phyloP scores from a whole-genome alignment of 1,139 yeast genomes.

The Candida tetrigidarum region DNA sequence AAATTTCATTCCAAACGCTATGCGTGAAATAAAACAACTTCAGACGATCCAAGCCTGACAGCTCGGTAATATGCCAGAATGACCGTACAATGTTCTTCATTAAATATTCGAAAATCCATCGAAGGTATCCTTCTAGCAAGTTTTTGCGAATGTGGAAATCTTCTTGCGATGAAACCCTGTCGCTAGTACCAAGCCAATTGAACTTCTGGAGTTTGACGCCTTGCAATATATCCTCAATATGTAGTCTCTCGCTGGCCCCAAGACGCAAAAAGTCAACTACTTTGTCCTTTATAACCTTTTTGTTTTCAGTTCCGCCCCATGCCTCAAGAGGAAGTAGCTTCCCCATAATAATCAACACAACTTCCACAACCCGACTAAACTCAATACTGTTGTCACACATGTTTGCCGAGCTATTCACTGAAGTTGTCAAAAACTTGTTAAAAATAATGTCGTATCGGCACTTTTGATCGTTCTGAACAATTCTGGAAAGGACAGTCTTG shows the following conservation, averaged over 20 bases:
- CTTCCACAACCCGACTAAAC: slow-evolving; percentile 36
- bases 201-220: slow-evolving; percentile 44
- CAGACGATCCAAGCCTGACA: slow-evolving; percentile 35
- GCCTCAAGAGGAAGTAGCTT: slow-evolving; percentile 54
- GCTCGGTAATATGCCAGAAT: slow-evolving; percentile 72
- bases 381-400: slow-evolving; percentile 24
- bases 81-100: slow-evolving; percentile 52
- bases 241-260: slow-evolving; percentile 33
- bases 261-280: slow-evolving; percentile 45
- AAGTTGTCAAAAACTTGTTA: slow-evolving; percentile 6
- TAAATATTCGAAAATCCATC: slow-evolving; percentile 61
- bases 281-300: slow-evolving; percentile 37
- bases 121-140: slow-evolving; percentile 45
- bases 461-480: slow-evolving; percentile 27
- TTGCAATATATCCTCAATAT: slow-evolving; percentile 26
- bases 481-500: slow-evolving; percentile 8
- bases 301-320: slow-evolving; percentile 61
- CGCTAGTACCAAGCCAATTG: slow-evolving; percentile 48
- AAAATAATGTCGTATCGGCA: slow-evolving; percentile 24
- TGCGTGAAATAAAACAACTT: slow-evolving; percentile 57
- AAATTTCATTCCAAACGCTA: slow-evolving; percentile 55
- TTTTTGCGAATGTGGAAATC: slow-evolving; percentile 36
- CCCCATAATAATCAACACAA: slow-evolving; percentile 45
- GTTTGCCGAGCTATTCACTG: slow-evolving; percentile 18
- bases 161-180: slow-evolving; percentile 32